phyloP scores from a whole-genome alignment of 2,329 filamentous ascomycete species.

The Neopestalotiopsis sp. region DNA sequence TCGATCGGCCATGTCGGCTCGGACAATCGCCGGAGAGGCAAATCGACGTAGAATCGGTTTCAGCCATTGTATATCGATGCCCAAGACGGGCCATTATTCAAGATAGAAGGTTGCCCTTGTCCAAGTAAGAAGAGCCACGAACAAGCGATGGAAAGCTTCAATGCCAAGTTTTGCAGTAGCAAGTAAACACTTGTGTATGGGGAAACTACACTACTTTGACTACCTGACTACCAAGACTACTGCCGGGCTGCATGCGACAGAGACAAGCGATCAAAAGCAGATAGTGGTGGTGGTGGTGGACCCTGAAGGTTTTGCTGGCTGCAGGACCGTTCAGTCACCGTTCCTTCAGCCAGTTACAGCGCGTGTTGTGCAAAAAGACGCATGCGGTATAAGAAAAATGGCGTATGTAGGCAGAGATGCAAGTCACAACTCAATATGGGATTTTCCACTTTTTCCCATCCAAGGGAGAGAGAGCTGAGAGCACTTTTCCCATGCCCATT shows the following conservation, averaged over 20 bases:
- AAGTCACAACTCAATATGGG: neutral
- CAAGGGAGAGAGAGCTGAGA: neutral
- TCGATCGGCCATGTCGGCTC: neutral
- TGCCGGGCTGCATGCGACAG: too few species aligned
- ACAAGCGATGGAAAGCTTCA: neutral
- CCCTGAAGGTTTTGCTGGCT: too few species aligned
- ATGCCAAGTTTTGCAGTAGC: neutral
- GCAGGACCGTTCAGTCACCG: too few species aligned
- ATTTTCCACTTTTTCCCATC: neutral
- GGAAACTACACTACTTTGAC: too few species aligned
- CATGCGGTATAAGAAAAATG: neutral
- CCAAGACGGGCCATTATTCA: neutral
- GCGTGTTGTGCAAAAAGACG: neutral
- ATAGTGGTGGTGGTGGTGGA: too few species aligned
- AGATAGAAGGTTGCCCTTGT: neutral
- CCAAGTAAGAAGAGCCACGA: neutral
- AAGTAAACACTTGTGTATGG: too few species aligned
- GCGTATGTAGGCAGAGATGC: neutral
- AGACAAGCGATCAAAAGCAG: too few species aligned
- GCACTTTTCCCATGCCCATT: neutral
- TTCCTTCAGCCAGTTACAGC: neutral
- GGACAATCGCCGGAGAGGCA: neutral
- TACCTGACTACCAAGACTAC: too few species aligned
- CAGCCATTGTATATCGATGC: conserved; percentile 2
- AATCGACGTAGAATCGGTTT: neutral